Conservation (phyloP, 2,329 filamentous ascomycete species). For the Exophiala lecanii-corni region DNA sequence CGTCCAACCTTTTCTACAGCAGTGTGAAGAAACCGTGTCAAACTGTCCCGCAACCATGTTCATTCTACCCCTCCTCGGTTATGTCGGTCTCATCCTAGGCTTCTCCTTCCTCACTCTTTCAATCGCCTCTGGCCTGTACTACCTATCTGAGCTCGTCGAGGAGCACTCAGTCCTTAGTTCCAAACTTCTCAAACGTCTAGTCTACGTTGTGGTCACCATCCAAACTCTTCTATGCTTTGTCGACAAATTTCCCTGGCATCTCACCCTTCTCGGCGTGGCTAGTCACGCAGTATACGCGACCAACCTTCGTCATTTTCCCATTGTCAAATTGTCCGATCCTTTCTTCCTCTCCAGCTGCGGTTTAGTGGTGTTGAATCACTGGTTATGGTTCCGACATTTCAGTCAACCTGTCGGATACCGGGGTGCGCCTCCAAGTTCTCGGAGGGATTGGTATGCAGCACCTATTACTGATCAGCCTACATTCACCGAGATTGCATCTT, state of each 20-base stretch:
- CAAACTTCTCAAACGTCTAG: conserved; percentile 75
- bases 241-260: conserved; percentile 76
- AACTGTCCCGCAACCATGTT: conserved; percentile 61
- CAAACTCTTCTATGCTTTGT: conserved; percentile 72
- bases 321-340: conserved; percentile 83
- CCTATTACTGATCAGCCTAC: conserved; percentile 55
- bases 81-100: conserved; percentile 77
- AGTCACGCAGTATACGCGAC: conserved; percentile 83
- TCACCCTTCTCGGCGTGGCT: conserved; percentile 69
- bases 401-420: conserved; percentile 53
- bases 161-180: conserved; percentile 94
- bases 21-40: too few species aligned
- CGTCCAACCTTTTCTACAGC: too few species aligned
- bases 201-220: conserved; percentile 72
- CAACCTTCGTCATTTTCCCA: conserved; percentile 71
- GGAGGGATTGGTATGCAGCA: conserved; percentile 35
- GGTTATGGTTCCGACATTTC: conserved; percentile 93
- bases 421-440: conserved; percentile 35
- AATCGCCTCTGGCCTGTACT: conserved; percentile 98
- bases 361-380: conserved; percentile 85
- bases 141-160: conserved; percentile 95
- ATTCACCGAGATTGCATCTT: conserved; percentile 92
- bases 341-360: conserved; percentile 79
- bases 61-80: conserved; percentile 90
- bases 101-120: conserved; percentile 93